A percentile compares a stretch with the other conserved stretches of the same genome.
phyloP scores from a whole-genome alignment of 2,329 filamentous ascomycete genomes.

The Parastagonospora nodorum region DNA sequence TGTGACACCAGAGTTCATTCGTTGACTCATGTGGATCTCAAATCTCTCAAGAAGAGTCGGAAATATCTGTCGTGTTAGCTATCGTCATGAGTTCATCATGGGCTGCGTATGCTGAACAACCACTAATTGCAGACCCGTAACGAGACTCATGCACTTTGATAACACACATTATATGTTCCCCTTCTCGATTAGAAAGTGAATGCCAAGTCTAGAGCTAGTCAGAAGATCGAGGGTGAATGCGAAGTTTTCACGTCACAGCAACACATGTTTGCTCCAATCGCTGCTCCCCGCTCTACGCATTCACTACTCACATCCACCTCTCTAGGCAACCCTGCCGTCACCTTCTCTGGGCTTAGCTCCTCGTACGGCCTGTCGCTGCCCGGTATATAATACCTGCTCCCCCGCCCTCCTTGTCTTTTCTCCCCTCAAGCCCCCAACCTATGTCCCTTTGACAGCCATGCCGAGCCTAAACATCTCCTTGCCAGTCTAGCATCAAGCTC shows the following conservation, averaged over 20 bases:
- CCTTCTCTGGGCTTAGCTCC: neutral
- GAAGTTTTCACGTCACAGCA: neutral
- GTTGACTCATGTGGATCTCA: too few species aligned
- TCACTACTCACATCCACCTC: conserved; percentile 1
- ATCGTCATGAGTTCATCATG: too few species aligned
- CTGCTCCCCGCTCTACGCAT: neutral
- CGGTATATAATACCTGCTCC: neutral
- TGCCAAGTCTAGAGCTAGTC: too few species aligned
- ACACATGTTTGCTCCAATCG: neutral
- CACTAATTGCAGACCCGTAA: too few species aligned
- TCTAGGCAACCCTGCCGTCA: neutral
- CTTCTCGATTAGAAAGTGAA: too few species aligned
- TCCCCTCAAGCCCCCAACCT: neutral
- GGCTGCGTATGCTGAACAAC: too few species aligned
- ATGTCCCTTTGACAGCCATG: neutral
- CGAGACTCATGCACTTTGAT: too few species aligned
- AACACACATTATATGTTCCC: too few species aligned
- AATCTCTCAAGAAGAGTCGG: too few species aligned
- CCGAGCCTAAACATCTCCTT: neutral
- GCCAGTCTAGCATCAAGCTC: conserved; percentile 5
- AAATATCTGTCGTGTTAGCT: too few species aligned
- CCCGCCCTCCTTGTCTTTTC: neutral
- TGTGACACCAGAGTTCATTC: too few species aligned
- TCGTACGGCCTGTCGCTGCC: neutral
- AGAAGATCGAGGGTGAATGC: neutral